Evolutionary conservation across 352 stramenopile species (phyloP).

Genomic region (Phytophthora colocasiae): DNA sequence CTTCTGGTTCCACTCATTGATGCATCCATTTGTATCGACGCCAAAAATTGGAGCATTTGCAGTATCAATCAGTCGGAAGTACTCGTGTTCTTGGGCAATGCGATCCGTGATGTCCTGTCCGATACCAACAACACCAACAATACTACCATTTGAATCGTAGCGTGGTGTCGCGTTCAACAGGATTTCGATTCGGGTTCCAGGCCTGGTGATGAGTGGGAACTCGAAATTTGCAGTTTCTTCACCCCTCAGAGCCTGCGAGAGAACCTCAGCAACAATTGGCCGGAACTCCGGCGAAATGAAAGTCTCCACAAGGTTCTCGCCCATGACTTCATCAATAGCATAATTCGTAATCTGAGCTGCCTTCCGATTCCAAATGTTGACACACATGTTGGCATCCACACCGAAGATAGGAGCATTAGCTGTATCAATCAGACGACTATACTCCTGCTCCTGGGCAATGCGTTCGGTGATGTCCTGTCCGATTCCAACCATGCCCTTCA

Average conservation of each 20-base stretch:
- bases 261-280: conserved; percentile 75
- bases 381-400: conserved; percentile 62
- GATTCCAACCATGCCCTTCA: conserved; percentile 84
- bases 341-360: conserved; percentile 91
- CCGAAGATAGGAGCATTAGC: conserved; percentile 76
- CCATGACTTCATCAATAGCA: conserved; percentile 85
- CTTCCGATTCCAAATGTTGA: conserved; percentile 93
- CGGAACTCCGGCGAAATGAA: conserved; percentile 88
- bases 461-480: conserved; percentile 74
- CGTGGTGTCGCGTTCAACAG: conserved; percentile 47
- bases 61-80: conserved; percentile 71
- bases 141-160: conserved; percentile 54
- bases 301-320: conserved; percentile 84
- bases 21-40: conserved; percentile 80
- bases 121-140: conserved; percentile 83
- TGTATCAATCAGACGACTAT: conserved; percentile 85
- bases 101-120: conserved; percentile 65
- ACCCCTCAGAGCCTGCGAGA: conserved; percentile 77
- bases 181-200: conserved; percentile 59
- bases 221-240: conserved; percentile 91
- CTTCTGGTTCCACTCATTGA: conserved; percentile 91
- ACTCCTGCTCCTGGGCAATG: conserved; percentile 74
- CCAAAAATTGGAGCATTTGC: conserved; percentile 88
- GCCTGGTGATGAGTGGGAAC: conserved; percentile 85
- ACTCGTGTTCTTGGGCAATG: conserved; percentile 90